These are phyloP conservation scores for Colletotrichum sp. DNA, from an alignment of 2,329 filamentous ascomycete genomes.

Conservation along the genomic window DNA sequence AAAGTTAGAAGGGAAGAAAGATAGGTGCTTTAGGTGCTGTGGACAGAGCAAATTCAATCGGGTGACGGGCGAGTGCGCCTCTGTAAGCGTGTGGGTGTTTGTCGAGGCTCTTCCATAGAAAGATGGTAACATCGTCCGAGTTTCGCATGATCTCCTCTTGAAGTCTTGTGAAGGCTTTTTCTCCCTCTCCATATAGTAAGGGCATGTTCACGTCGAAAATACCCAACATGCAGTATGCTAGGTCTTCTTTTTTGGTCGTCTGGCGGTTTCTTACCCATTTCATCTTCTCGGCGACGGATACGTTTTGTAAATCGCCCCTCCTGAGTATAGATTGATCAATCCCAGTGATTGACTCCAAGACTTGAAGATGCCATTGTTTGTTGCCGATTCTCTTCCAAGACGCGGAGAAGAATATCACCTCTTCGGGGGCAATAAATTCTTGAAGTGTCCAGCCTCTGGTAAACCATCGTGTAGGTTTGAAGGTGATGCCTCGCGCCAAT, in stretches of 20 bases:
- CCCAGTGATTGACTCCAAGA: no score
- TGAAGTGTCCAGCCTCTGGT: not conserved
- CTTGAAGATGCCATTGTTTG: no score
- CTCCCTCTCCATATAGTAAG: constrained; percentile 29
- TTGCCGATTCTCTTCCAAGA: no score
- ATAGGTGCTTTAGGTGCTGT: no score
- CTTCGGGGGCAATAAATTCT: not conserved
- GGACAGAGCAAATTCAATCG: no score
- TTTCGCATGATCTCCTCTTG: not conserved
- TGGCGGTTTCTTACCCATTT: constrained; percentile 9
- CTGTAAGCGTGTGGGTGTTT: no score
- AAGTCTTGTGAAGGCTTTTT: constrained; percentile 24
- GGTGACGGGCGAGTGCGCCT: no score
- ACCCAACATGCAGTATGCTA: constrained; percentile 29
- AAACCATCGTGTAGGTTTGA: not conserved
- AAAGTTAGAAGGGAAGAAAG: no score
- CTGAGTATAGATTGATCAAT: no score
- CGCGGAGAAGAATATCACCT: not conserved
- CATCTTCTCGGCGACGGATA: constrained; percentile 23
- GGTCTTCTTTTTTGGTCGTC: constrained; percentile 26
- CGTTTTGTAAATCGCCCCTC: no score
- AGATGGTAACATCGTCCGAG: not conserved
- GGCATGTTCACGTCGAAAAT: constrained; percentile 30
- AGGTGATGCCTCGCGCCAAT: no score
- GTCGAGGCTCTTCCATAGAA: not conserved